Evolutionary conservation across 352 stramenopile species (phyloP), one percentile per base, ranked within the genome.

Genomic region (Pythium aristosporum): DNA sequence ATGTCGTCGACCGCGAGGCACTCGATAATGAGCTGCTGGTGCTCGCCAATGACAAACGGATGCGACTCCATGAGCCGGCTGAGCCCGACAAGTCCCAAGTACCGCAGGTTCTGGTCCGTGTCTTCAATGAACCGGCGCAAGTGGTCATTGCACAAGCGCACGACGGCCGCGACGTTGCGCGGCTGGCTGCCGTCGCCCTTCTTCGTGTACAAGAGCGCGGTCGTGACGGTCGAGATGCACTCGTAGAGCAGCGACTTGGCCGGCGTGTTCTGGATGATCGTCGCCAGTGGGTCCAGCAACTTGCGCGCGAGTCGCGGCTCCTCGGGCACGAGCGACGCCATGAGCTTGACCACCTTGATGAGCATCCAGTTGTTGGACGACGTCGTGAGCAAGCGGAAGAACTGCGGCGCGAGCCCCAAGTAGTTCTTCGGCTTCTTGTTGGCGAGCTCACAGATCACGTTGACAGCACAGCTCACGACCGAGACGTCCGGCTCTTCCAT

Each of bases 301-400:
- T 99, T 99, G 28, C 97, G 84, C 2, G 98, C 98, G 28, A 99
- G 79, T 16, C 98, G 85, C 16, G 98, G 98, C 76, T 99, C 98
- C 69, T 99, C 95, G 0, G 96, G 89, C 37, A 99, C 96, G 15
- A 99, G 77, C 30, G 91, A 96, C 28, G 94, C 95, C 63, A 99
- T 77, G 44, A 99, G 87, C 79, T 99, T 99, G 52, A 99, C 97
- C 9, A 99, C 97, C 78, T 99, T 99, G 82, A 99, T 99, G 56
- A 99, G 89, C 97, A 99, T 99, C 98, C 98, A 99, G 79, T 99
- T 99, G 79, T 99, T 99, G 62, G 88, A 97, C 10, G 88, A 98
- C 46, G 91, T 98, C 30, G 95, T 99, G 41, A 99, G 82, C 32
- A 99, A 75, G 36, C 96, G 87, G 88, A 99, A 99, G 76, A 99